Conservation (phyloP, 2,329 filamentous ascomycete genomes). For the Penicillium italicum region DNA sequence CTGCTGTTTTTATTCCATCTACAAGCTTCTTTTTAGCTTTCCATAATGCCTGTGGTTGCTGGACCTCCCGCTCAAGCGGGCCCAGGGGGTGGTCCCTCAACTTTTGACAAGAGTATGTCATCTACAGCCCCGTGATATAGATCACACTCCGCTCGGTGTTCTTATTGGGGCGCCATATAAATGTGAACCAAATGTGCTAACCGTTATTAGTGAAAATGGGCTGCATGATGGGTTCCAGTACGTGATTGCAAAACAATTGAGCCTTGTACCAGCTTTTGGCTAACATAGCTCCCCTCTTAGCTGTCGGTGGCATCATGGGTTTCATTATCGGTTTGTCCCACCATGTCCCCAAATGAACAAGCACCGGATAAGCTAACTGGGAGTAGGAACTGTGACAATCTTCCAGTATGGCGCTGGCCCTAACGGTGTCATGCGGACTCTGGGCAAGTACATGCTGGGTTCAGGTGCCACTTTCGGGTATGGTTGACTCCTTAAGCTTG, state of each 20-base stretch:
- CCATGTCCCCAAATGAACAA: not conserved
- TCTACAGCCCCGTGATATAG: constrained; percentile 12
- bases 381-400: constrained; percentile 80
- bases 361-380: constrained; percentile 3
- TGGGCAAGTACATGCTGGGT: constrained; percentile 95
- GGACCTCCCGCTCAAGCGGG: constrained; percentile 45
- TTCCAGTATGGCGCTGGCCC: constrained; percentile 91
- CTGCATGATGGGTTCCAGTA: constrained; percentile 97
- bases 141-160: not conserved
- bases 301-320: constrained; percentile 92
- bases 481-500: constrained; percentile 23
- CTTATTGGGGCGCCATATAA: not conserved
- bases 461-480: constrained; percentile 97
- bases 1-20: not conserved
- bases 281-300: constrained; percentile 48
- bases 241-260: constrained; percentile 41
- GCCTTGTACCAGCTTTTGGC: constrained; percentile 6
- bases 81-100: constrained; percentile 56
- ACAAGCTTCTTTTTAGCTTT: not conserved
- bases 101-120: constrained; percentile 65
- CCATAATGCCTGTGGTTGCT: constrained; percentile 56
- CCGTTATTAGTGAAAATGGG: constrained; percentile 82
- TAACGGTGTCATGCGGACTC: constrained; percentile 87
- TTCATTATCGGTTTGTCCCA: constrained; percentile 81
- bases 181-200: constrained; percentile 24